Conservation (phyloP, 805 yeast genomes). For the Nakazawaea laoshanensis region DNA sequence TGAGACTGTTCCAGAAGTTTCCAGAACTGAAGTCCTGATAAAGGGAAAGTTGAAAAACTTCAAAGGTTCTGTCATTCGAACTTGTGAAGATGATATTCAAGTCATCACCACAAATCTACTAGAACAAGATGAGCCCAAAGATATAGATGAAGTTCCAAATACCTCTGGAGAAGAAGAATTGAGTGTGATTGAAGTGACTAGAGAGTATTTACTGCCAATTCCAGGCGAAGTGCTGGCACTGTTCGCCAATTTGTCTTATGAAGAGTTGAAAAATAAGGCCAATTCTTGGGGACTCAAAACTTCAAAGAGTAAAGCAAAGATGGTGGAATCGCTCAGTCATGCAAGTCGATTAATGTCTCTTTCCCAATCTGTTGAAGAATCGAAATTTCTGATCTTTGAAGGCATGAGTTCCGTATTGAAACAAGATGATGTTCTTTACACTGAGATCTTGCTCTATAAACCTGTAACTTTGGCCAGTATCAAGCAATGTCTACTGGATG, state of each 20-base stretch:
- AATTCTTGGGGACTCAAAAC: slow-evolving; percentile 30
- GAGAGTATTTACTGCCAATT: too few relatives aligned
- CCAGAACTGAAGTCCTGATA: too few relatives aligned
- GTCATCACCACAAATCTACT: slow-evolving; percentile 7
- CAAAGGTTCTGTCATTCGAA: neutral
- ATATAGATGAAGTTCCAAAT: slow-evolving; percentile 14
- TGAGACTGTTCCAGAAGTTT: too few relatives aligned
- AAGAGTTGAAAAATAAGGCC: slow-evolving; percentile 19
- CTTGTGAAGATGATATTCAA: neutral
- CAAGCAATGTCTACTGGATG: slow-evolving; percentile 12
- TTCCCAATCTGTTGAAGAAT: slow-evolving; percentile 1
- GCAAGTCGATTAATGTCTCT: slow-evolving; percentile 16
- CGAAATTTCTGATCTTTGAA: slow-evolving; percentile 11
- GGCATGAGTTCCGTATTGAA: slow-evolving; percentile 14
- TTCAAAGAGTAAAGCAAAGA: slow-evolving; percentile 21
- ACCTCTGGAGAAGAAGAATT: slow-evolving; percentile 20
- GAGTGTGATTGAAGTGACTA: slow-evolving; percentile 8
- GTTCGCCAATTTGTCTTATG: slow-evolving; percentile 11
- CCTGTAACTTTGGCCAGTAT: slow-evolving; percentile 18
- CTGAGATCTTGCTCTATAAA: slow-evolving; percentile 15
- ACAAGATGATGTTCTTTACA: slow-evolving; percentile 12
- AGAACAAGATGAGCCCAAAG: neutral
- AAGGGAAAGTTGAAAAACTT: slow-evolving; percentile 1
- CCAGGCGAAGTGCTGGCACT: slow-evolving; percentile 10
- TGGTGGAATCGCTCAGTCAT: slow-evolving; percentile 22